These are phyloP conservation scores for Yarrowia galli DNA, from an alignment of 1,139 yeast species.

Conservation along the genomic window DNA sequence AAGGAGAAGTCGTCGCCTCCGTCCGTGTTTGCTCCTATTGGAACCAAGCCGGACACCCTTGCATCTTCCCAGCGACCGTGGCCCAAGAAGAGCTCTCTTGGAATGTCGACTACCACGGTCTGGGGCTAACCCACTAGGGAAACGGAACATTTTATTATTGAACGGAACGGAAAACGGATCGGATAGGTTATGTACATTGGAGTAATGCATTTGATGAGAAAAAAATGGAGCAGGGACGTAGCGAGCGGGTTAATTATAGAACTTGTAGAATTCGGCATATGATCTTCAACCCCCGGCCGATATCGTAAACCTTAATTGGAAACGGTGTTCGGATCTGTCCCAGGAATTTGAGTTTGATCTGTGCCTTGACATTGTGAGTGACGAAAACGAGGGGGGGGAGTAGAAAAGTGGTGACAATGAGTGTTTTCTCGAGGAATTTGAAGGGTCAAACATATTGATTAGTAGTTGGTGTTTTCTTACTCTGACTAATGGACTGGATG, in stretches of 20 bases:
- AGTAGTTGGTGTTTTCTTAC: too few relatives aligned
- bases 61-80: conserved; percentile 36
- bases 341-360: too few relatives aligned
- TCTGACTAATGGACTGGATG: too few relatives aligned
- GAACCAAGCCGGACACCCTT: conserved; percentile 36
- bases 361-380: too few relatives aligned
- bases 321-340: background rate
- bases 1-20: conserved; percentile 22
- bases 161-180: conserved; percentile 32
- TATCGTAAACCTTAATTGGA: background rate
- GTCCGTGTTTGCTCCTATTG: conserved; percentile 38
- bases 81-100: conserved; percentile 37
- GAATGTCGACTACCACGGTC: conserved; percentile 32
- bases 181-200: conserved; percentile 37
- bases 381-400: too few relatives aligned
- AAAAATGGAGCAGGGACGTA: background rate
- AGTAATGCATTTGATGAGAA: conserved; percentile 28
- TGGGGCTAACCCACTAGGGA: conserved; percentile 20
- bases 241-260: background rate
- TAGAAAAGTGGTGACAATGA: too few relatives aligned
- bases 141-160: conserved; percentile 27
- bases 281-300: conserved; percentile 3
- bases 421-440: too few relatives aligned
- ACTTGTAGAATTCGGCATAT: background rate
- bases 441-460: too few relatives aligned